These are phyloP conservation scores for Pythium coloratum DNA, from an alignment of 352 stramenopile species.

Conservation along the genomic window DNA sequence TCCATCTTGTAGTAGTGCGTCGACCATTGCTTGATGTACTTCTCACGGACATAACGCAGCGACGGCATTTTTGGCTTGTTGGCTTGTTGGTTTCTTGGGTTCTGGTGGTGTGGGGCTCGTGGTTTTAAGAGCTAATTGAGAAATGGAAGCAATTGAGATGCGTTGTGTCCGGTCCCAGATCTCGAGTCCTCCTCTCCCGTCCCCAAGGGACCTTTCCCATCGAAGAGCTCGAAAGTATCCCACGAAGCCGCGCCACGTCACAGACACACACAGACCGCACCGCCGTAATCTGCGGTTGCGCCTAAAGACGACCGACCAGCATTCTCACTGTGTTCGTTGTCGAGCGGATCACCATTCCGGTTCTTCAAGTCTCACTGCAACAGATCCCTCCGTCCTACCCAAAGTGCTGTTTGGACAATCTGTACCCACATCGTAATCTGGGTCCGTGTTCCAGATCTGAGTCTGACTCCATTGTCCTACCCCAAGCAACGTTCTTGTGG, in stretches of 20 bases:
- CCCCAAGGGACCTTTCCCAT: not conserved
- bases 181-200: not conserved
- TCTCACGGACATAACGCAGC: conserved; percentile 23
- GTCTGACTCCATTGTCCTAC: conserved; percentile 1
- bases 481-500: conserved; percentile 23
- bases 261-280: not conserved
- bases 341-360: conserved; percentile 16
- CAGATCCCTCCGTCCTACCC: not conserved
- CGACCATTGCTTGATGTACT: conserved; percentile 35
- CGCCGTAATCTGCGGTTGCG: not conserved
- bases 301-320: not conserved
- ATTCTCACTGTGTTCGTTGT: not conserved
- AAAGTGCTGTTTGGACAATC: not conserved
- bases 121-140: not conserved
- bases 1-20: conserved; percentile 37
- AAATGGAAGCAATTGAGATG: not conserved
- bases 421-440: conserved; percentile 3
- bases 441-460: not conserved
- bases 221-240: not conserved
- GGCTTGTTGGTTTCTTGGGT: not conserved
- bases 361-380: conserved; percentile 8
- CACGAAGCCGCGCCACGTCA: not conserved
- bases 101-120: not conserved
- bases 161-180: not conserved
- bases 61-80: not conserved